phyloP scores from a whole-genome alignment of 2,329 filamentous ascomycete species.

The Cordyceps cateniannulata region DNA sequence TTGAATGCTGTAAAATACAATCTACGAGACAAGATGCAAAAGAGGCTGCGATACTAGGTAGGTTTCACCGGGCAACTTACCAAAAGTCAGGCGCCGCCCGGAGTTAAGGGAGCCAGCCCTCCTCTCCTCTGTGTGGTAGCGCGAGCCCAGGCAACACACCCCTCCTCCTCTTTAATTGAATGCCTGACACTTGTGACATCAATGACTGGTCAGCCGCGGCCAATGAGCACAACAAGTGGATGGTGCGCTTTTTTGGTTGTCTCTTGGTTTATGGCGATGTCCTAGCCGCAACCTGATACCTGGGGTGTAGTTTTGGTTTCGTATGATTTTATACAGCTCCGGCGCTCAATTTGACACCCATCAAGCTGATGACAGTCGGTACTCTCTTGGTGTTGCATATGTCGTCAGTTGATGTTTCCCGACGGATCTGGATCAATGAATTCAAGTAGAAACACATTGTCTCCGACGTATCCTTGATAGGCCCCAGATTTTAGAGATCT shows the following conservation, averaged over 20 bases:
- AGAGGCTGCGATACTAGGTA: neutral
- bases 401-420: too few relatives aligned
- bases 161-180: neutral
- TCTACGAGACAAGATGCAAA: neutral
- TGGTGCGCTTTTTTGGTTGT: neutral
- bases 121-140: too few relatives aligned
- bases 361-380: too few relatives aligned
- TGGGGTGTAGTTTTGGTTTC: too few relatives aligned
- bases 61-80: neutral
- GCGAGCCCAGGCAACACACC: neutral
- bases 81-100: neutral
- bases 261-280: neutral
- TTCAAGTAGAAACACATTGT: too few relatives aligned
- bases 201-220: neutral
- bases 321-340: too few relatives aligned
- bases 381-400: too few relatives aligned
- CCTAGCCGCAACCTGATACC: too few relatives aligned
- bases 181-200: conserved; percentile 4
- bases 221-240: neutral
- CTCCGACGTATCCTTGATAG: neutral
- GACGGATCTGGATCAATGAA: too few relatives aligned
- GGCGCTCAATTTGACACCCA: too few relatives aligned
- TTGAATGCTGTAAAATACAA: too few relatives aligned
- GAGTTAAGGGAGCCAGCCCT: neutral
- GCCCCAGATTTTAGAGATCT: neutral